These are phyloP conservation scores for Lachnellula occidentalis DNA, from an alignment of 2,329 filamentous ascomycete species.

Conservation along the genomic window DNA sequence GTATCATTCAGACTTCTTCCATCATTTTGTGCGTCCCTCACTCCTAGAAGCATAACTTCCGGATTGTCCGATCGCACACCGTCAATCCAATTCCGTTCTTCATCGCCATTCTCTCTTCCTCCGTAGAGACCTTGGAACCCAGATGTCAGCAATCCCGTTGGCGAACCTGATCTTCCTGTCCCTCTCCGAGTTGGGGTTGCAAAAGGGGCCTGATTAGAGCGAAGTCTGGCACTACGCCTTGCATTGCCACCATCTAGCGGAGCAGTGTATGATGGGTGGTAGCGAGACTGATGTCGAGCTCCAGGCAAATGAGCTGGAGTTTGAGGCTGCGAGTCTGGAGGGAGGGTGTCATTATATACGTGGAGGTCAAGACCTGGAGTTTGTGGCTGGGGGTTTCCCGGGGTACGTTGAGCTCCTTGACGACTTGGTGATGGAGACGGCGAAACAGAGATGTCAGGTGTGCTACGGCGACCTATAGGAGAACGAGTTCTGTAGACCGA, in stretches of 20 bases:
- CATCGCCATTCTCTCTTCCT: slow-evolving; percentile 44
- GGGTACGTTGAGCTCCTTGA: neutral
- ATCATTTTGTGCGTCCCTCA: slow-evolving; percentile 17
- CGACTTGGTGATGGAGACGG: slow-evolving; percentile 4
- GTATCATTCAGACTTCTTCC: slow-evolving; percentile 18
- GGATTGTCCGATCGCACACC: slow-evolving; percentile 32
- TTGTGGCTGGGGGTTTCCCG: slow-evolving; percentile 11
- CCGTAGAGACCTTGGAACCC: slow-evolving; percentile 44
- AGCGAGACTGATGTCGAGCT: slow-evolving; percentile 41
- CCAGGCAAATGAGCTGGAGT: slow-evolving; percentile 47
- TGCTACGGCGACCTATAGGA: slow-evolving; percentile 9
- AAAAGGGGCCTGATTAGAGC: neutral
- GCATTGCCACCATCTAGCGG: slow-evolving; percentile 23
- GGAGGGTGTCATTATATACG: slow-evolving; percentile 43
- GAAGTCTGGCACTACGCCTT: neutral
- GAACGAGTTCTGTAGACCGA: slow-evolving; percentile 15
- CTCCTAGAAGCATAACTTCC: slow-evolving; percentile 21
- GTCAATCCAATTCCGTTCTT: slow-evolving; percentile 30
- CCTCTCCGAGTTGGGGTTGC: slow-evolving; percentile 9
- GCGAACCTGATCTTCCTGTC: slow-evolving; percentile 31
- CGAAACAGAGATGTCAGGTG: slow-evolving; percentile 8
- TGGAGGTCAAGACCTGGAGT: slow-evolving; percentile 29
- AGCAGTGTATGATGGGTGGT: slow-evolving; percentile 40
- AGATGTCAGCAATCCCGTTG: slow-evolving; percentile 36
- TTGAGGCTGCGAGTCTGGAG: slow-evolving; percentile 42